Conservation (phyloP, 148 eudicot species). For the Oxyria digyna region DNA sequence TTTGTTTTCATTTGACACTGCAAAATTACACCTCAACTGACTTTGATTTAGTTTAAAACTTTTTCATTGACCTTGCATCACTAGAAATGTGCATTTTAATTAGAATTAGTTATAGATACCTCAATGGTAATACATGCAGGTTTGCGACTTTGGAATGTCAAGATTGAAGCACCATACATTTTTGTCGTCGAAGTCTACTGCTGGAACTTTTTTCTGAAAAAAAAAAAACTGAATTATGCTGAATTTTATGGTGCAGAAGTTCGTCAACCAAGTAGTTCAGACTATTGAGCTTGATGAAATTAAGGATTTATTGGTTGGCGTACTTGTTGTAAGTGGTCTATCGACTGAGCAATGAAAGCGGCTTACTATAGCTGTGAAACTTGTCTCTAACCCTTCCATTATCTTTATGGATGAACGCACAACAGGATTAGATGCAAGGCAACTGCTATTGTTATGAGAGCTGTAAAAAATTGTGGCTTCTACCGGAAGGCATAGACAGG, state of each 20-base stretch:
- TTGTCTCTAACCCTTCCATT: slow-evolving; percentile 77
- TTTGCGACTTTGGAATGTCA: slow-evolving; percentile 92
- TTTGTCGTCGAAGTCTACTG: slow-evolving; percentile 20
- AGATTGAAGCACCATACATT: slow-evolving; percentile 86
- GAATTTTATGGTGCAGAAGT: slow-evolving; percentile 40
- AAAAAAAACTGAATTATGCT: too few relatives aligned
- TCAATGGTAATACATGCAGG: slow-evolving; percentile 28
- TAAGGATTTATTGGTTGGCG: slow-evolving; percentile 56
- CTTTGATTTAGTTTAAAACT: neutral
- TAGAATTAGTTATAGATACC: neutral
- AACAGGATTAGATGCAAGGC: slow-evolving; percentile 88
- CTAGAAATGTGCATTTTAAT: neutral
- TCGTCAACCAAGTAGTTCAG: slow-evolving; percentile 59
- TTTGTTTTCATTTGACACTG: slow-evolving; percentile 13
- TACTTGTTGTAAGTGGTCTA: slow-evolving; percentile 48
- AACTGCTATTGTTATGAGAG: slow-evolving; percentile 75
- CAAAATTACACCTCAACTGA: neutral
- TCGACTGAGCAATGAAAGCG: slow-evolving; percentile 78
- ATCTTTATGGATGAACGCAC: slow-evolving; percentile 89
- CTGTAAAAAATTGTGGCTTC: slow-evolving; percentile 54
- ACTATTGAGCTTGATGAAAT: slow-evolving; percentile 59
- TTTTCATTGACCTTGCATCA: neutral
- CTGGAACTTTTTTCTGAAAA: too few relatives aligned
- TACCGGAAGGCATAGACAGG: slow-evolving; percentile 74
- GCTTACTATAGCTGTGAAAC: slow-evolving; percentile 81